phyloP scores from a whole-genome alignment of 1,284 basidiomycete genomes.

The Coriolopsis trogii region DNA sequence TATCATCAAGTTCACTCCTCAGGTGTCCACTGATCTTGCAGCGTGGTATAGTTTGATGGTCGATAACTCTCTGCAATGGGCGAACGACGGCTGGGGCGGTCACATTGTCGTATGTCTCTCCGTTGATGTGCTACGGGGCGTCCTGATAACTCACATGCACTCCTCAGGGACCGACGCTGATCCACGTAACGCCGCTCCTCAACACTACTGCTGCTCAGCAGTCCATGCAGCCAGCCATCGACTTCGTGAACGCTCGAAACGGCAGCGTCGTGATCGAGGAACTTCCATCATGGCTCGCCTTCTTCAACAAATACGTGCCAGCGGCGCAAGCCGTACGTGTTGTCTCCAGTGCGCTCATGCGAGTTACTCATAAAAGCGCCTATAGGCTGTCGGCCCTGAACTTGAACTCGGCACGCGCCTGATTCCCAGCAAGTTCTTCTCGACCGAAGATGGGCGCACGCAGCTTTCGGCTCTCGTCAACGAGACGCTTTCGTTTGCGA shows the following conservation, averaged over 20 bases:
- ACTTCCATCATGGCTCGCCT: conserved; percentile 35
- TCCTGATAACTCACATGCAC: not conserved
- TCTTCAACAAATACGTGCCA: conserved; percentile 36
- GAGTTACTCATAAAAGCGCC: not conserved
- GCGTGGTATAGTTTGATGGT: conserved; percentile 35
- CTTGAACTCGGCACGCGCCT: conserved; percentile 36
- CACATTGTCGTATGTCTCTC: conserved; percentile 37
- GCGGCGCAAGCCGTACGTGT: conserved; percentile 32
- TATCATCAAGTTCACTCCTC: conserved; percentile 19
- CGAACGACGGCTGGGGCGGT: conserved; percentile 56
- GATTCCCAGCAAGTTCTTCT: conserved; percentile 34
- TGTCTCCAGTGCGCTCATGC: not conserved
- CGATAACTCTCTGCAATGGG: conserved; percentile 43
- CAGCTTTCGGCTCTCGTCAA: conserved; percentile 32
- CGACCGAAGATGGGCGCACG: conserved; percentile 27
- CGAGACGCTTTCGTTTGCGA: conserved; percentile 29
- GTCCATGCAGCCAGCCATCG: conserved; percentile 35
- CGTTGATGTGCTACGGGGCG: not conserved
- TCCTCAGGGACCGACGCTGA: conserved; percentile 14
- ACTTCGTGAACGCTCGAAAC: conserved; percentile 34
- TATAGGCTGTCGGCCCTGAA: conserved; percentile 34
- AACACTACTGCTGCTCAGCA: conserved; percentile 4
- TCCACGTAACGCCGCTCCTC: conserved; percentile 21
- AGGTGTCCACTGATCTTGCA: conserved; percentile 14
- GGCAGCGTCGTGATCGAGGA: conserved; percentile 37